Base-by-base conservation (phyloP, 2,329 filamentous ascomycete species). In the Rhexocercosporidium sp. region DNA sequence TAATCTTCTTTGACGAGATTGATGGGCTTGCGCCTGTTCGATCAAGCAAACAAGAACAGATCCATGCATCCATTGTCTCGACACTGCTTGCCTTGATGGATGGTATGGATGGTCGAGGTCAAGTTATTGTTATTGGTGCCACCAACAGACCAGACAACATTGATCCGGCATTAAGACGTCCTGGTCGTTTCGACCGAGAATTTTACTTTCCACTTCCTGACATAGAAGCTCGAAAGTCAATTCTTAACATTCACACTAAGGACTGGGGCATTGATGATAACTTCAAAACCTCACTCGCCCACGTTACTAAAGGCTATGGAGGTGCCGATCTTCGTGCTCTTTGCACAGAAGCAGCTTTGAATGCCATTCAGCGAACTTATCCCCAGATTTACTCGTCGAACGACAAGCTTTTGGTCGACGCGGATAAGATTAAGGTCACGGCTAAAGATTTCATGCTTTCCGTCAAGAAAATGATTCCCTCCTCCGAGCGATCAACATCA, bases 1-100 rank as follows among this genome's bases (percentile, higher is more conserved):
- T 99, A 79, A 99, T 99, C 78, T 99, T 99, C 83, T 98, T 99
- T 74, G 96, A 99, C 78, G 96, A 99, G 79, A 99, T 99, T 73
- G 96, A 99, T 81, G 96, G 96, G 64, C 85, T 99, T 71, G 96
- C 96, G 2, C 96, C 96, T 61, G 96, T 98, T 39, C 88, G 96
- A 74, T 98, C 96, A 14, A 97, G 95, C 80, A 98, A 98, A 79
- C 95, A 98, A 81, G 96, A 99, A 78, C 96, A 99, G 80, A 98
- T 98, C 67, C 96, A 99, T 79, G 94, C 96, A 6, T 98, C 95
- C 1, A 99, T 99, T 71, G 95, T 97, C 16, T 96, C 94, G 1
- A 97, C 94, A 1, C 82, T 97, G n/a, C 83, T 97, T 67, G 94
- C 94, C 0, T 81, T 97, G 75, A 97, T 97, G 94, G 94, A 97